These are phyloP conservation scores for Camellia japonica DNA, from an alignment of 148 eudicot genomes.

Conservation along the genomic window DNA sequence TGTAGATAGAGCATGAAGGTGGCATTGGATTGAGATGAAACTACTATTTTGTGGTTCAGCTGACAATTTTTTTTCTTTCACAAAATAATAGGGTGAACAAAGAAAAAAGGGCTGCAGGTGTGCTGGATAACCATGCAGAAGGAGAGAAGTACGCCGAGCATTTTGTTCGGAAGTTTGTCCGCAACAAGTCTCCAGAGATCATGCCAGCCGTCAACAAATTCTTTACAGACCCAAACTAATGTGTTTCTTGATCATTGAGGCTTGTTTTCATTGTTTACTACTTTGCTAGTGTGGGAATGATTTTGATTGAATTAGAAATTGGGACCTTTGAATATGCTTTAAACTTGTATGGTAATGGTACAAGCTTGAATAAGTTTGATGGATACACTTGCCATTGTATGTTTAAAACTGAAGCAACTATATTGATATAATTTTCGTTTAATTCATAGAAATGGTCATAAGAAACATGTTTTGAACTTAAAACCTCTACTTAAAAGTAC, in stretches of 20 bases:
- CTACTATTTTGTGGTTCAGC: background rate
- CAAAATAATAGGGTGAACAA: conserved; percentile 59
- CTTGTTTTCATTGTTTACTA: background rate
- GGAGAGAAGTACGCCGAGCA: conserved; percentile 73
- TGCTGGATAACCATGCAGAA: conserved; percentile 65
- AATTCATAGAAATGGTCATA: background rate
- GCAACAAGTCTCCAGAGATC: conserved; percentile 65
- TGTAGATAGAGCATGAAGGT: background rate
- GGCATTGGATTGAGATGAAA: background rate
- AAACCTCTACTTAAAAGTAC: background rate
- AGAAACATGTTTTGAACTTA: background rate
- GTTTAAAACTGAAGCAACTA: background rate
- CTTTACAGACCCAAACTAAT: conserved; percentile 61
- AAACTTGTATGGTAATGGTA: background rate
- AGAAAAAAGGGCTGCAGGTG: conserved; percentile 80
- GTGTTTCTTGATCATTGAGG: background rate
- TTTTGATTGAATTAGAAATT: background rate
- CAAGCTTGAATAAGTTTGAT: conserved; percentile 5
- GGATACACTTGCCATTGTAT: background rate
- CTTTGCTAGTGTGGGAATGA: background rate
- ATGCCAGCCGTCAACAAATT: conserved; percentile 75
- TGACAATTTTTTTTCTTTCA: background rate
- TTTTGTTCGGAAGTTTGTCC: conserved; percentile 65
- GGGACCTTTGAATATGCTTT: background rate
- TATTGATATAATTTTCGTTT: background rate